Evolutionary conservation across 2,329 filamentous ascomycete species (phyloP).

Genomic region (Penicillium sp.): DNA sequence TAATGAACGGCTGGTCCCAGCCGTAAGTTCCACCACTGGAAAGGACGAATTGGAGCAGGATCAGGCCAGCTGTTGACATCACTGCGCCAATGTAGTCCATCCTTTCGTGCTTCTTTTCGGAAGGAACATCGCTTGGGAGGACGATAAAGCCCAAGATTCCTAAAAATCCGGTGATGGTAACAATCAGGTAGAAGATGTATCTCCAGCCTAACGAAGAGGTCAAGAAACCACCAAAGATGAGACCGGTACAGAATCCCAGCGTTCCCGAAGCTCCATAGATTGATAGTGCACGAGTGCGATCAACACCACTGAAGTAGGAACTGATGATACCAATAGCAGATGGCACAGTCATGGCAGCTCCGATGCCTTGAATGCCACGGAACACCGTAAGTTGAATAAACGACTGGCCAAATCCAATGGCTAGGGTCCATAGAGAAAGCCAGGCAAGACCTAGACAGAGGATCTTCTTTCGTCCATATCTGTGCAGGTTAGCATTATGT

Average conservation of each 20-base stretch:
- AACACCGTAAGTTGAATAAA: slow-evolving; percentile 40
- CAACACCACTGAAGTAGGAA: slow-evolving; percentile 40
- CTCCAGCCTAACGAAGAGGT: slow-evolving; percentile 41
- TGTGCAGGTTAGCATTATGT: slow-evolving; percentile 10
- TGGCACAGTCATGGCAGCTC: slow-evolving; percentile 48
- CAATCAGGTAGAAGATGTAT: slow-evolving; percentile 40
- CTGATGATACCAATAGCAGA: slow-evolving; percentile 48
- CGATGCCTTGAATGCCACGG: slow-evolving; percentile 49
- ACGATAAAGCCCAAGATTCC: slow-evolving; percentile 33
- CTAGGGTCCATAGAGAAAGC: slow-evolving; percentile 37
- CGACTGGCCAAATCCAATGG: slow-evolving; percentile 41
- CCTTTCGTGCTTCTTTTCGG: slow-evolving; percentile 32
- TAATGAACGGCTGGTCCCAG: slow-evolving; percentile 47
- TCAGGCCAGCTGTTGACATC: slow-evolving; percentile 43
- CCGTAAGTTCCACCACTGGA: slow-evolving; percentile 48
- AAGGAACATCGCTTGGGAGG: slow-evolving; percentile 39
- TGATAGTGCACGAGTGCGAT: slow-evolving; percentile 40
- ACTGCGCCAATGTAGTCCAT: slow-evolving; percentile 45
- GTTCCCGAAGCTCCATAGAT: slow-evolving; percentile 42
- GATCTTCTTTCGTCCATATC: slow-evolving; percentile 40
- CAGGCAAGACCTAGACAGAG: slow-evolving; percentile 39
- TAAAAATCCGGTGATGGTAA: slow-evolving; percentile 33
- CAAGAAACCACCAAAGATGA: slow-evolving; percentile 41
- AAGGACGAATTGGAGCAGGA: slow-evolving; percentile 46
- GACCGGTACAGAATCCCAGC: slow-evolving; percentile 41